phyloP scores from a whole-genome alignment of 2,329 filamentous ascomycete genomes.

The Ophiocordyceps australis region DNA sequence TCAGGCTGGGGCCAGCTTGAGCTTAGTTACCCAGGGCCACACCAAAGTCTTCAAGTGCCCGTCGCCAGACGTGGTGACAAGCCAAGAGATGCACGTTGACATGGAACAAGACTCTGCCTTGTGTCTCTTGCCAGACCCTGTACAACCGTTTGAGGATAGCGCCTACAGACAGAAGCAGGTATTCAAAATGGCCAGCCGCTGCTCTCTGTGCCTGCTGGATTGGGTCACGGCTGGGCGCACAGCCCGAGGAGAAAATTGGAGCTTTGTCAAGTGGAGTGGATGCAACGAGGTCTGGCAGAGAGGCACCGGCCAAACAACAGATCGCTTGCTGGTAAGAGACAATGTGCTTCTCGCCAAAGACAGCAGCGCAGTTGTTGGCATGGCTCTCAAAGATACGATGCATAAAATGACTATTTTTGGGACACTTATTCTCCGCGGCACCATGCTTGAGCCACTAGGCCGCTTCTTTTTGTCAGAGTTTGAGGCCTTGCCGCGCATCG shows the following conservation, averaged over 20 bases:
- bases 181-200: slow-evolving; percentile 41
- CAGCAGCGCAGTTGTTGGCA: slow-evolving; percentile 17
- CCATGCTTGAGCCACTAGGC: slow-evolving; percentile 45
- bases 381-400: slow-evolving; percentile 42
- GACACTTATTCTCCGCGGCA: slow-evolving; percentile 67
- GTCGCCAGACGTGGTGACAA: slow-evolving; percentile 32
- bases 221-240: slow-evolving; percentile 85
- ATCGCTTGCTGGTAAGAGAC: slow-evolving; percentile 65
- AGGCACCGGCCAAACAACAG: slow-evolving; percentile 12
- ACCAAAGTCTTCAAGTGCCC: slow-evolving; percentile 89
- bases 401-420: slow-evolving; percentile 62
- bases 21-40: slow-evolving; percentile 55
- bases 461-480: slow-evolving; percentile 70
- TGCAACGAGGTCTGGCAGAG: slow-evolving; percentile 70
- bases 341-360: slow-evolving; percentile 55
- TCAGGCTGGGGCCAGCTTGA: slow-evolving; percentile 45
- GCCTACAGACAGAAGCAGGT: slow-evolving; percentile 72
- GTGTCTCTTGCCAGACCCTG: slow-evolving; percentile 70
- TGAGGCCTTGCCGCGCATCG: slow-evolving; percentile 58
- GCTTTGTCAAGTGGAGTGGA: slow-evolving; percentile 59
- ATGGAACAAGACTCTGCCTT: slow-evolving; percentile 33
- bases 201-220: slow-evolving; percentile 66
- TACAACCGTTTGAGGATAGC: slow-evolving; percentile 75
- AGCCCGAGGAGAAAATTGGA: slow-evolving; percentile 81
- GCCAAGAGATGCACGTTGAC: slow-evolving; percentile 33